Percentiles rank a stretch among this genome's conserved stretches.
These are phyloP conservation scores for Apiospora kogelbergensis DNA, from an alignment of 2,329 filamentous ascomycete species.

Conservation along the genomic window DNA sequence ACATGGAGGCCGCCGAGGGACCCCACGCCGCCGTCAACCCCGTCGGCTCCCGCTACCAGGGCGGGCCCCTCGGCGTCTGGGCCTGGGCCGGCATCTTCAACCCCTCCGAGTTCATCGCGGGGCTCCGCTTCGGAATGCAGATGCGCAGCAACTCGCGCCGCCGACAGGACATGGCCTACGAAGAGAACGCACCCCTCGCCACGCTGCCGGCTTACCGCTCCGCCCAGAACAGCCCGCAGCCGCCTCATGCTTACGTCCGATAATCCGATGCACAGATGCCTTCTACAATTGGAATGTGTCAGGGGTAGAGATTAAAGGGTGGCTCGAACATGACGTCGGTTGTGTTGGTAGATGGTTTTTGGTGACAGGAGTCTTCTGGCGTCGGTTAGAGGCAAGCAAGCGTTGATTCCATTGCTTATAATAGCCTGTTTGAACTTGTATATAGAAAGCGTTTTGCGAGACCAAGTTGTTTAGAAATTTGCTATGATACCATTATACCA, in stretches of 20 bases:
- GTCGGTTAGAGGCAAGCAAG: too few species aligned
- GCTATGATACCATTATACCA: too few species aligned
- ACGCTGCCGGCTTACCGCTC: not conserved
- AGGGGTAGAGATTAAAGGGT: too few species aligned
- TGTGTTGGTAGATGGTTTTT: too few species aligned
- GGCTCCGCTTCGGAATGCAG: constrained; percentile 7
- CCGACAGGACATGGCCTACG: not conserved
- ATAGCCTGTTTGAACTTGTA: too few species aligned
- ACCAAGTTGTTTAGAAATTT: too few species aligned
- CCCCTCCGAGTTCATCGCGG: constrained; percentile 13
- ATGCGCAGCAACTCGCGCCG: constrained; percentile 4
- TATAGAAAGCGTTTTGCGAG: too few species aligned
- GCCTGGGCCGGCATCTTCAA: constrained; percentile 11
- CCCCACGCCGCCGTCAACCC: not conserved
- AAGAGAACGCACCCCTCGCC: not conserved
- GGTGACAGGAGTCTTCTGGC: too few species aligned
- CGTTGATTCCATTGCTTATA: too few species aligned
- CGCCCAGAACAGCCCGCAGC: not conserved
- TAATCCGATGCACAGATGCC: not conserved
- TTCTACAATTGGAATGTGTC: too few species aligned
- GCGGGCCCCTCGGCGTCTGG: constrained; percentile 11
- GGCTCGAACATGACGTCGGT: too few species aligned
- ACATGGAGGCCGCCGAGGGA: not conserved
- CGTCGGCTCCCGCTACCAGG: constrained; percentile 9
- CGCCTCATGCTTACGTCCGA: not conserved